These are phyloP conservation scores for Gossypium mustelinum DNA, from an alignment of 345 rosid species.

Conservation along the genomic window DNA sequence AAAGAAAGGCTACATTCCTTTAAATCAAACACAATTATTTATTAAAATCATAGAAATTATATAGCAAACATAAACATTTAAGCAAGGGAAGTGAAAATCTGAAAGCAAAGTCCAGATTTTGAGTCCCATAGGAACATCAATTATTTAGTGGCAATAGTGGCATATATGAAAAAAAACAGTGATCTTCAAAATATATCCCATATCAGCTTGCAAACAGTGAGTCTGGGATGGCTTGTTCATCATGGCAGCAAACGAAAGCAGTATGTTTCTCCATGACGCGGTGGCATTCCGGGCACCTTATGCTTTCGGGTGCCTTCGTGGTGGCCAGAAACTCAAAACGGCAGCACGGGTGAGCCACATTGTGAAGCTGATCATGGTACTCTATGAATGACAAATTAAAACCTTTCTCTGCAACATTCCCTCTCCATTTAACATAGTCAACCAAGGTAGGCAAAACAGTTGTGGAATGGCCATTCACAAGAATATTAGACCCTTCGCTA, in stretches of 20 bases:
- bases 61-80: too few species aligned
- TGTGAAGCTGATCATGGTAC: conserved; percentile 46
- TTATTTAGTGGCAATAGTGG: too few species aligned
- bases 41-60: too few species aligned
- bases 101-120: too few species aligned
- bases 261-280: conserved; percentile 65
- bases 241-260: conserved; percentile 79
- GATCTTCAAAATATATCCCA: not conserved
- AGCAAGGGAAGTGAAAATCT: too few species aligned
- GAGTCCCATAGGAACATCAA: too few species aligned
- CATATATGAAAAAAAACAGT: too few species aligned
- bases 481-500: conserved; percentile 50
- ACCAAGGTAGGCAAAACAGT: conserved; percentile 39
- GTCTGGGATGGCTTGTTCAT: conserved; percentile 24
- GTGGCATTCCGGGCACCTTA: conserved; percentile 77
- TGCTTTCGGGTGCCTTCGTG: conserved; percentile 57
- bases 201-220: not conserved
- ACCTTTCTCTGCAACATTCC: conserved; percentile 45
- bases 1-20: not conserved
- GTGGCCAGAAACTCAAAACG: conserved; percentile 63
- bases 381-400: conserved; percentile 54
- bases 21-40: too few species aligned
- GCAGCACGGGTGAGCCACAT: conserved; percentile 49
- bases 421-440: conserved; percentile 66
- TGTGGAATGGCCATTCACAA: conserved; percentile 55